These are phyloP conservation scores for Gremmenia infestans DNA, from an alignment of 2,329 filamentous ascomycete species.

Conservation along the genomic window DNA sequence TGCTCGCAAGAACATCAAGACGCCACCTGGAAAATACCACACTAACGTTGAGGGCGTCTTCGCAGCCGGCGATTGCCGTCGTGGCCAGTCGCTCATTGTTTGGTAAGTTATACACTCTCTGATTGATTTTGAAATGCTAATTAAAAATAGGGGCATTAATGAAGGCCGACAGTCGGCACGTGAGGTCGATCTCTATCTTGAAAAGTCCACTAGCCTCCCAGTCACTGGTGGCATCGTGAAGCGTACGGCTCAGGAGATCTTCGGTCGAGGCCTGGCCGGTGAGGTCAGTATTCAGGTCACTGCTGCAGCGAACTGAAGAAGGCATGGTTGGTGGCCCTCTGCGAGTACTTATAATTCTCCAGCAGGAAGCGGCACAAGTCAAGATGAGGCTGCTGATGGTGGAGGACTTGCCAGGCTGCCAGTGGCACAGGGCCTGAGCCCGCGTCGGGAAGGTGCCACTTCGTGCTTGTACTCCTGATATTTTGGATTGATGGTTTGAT, in stretches of 20 bases:
- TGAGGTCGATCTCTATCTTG: constrained; percentile 85
- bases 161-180: constrained; percentile 90
- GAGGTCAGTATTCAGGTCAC: constrained; percentile 19
- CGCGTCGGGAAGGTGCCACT: too few relatives aligned
- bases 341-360: background rate
- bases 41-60: constrained; percentile 88
- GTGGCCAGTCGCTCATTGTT: constrained; percentile 92
- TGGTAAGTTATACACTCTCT: constrained; percentile 56
- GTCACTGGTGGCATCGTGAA: constrained; percentile 92
- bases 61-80: constrained; percentile 89
- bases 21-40: constrained; percentile 76
- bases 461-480: background rate
- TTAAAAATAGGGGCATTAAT: constrained; percentile 73
- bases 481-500: constrained; percentile 3
- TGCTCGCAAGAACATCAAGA: constrained; percentile 93
- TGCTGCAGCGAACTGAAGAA: constrained; percentile 24
- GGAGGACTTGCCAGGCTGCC: too few relatives aligned
- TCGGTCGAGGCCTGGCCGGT: constrained; percentile 31
- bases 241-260: constrained; percentile 67
- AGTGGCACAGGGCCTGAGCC: too few relatives aligned
- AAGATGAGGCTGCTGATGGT: background rate
- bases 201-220: constrained; percentile 72
- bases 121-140: constrained; percentile 31
- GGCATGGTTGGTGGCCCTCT: background rate
- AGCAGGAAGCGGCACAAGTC: background rate